A percentile compares a stretch with the other conserved stretches of the same genome.
Evolutionary conservation across 441 rosid species (phyloP).

Genomic region (Jatropha multifida): DNA sequence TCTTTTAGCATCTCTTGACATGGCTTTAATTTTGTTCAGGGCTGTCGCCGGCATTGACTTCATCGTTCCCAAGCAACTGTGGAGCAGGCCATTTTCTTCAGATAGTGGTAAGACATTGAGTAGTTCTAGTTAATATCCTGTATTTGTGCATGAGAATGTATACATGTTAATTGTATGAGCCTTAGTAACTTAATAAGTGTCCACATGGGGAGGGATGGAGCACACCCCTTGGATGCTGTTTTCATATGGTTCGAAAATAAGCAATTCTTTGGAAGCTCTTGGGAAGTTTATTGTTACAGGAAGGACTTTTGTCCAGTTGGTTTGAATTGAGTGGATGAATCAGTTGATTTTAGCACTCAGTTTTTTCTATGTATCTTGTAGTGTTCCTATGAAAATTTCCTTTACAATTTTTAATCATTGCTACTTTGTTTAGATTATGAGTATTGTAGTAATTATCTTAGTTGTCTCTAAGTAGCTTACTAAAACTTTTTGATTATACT

Average conservation of each 20-base stretch:
- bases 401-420: not conserved
- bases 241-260: not conserved
- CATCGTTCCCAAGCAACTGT: constrained; percentile 41
- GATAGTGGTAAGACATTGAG: constrained; percentile 52
- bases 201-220: not conserved
- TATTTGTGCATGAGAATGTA: not conserved
- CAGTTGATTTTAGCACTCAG: not conserved
- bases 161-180: not conserved
- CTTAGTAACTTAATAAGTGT: not conserved
- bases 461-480: not conserved
- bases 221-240: not conserved
- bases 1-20: not conserved
- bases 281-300: not conserved
- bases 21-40: constrained; percentile 31
- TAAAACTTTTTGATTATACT: not conserved
- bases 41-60: constrained; percentile 34
- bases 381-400: not conserved
- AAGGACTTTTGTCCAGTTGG: not conserved
- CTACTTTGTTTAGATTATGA: not conserved
- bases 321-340: not conserved
- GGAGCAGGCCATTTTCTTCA: constrained; percentile 68
- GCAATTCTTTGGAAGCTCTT: not conserved
- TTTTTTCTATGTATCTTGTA: not conserved
- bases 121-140: constrained; percentile 7
- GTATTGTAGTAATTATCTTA: not conserved